Evolutionary conservation across 2,329 filamentous ascomycete species (phyloP).

Genomic region (Seiridium unicorne): DNA sequence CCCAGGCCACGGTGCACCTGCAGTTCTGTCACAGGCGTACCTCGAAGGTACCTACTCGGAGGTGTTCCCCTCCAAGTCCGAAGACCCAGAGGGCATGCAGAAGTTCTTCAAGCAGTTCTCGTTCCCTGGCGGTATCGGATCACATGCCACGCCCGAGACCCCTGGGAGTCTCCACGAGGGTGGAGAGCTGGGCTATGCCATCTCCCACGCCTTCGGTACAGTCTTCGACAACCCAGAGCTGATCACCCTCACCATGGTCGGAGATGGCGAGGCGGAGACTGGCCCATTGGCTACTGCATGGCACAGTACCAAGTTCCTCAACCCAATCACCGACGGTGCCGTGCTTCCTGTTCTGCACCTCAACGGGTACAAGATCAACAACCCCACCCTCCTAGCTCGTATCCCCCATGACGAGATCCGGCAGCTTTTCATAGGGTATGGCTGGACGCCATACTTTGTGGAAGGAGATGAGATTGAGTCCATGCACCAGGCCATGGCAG

Average conservation of each 20-base stretch:
- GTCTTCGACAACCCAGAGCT: conserved; percentile 75
- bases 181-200: conserved; percentile 77
- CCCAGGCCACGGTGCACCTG: conserved; percentile 75
- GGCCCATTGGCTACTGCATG: conserved; percentile 76
- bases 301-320: conserved; percentile 82
- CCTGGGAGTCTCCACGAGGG: conserved; percentile 77
- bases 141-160: conserved; percentile 76
- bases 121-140: conserved; percentile 76
- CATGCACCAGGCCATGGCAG: conserved; percentile 83
- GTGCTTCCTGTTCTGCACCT: conserved; percentile 76
- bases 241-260: conserved; percentile 75
- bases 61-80: conserved; percentile 71
- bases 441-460: conserved; percentile 78
- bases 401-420: conserved; percentile 73
- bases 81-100: conserved; percentile 67
- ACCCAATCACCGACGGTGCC: conserved; percentile 74
- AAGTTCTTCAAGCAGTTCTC: conserved; percentile 83
- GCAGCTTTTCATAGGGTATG: conserved; percentile 69
- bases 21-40: conserved; percentile 73
- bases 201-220: conserved; percentile 75
- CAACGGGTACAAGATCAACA: conserved; percentile 86
- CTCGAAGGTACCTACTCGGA: conserved; percentile 77
- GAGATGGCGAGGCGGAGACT: conserved; percentile 80
- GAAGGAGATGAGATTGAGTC: conserved; percentile 70
- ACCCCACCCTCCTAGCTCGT: conserved; percentile 70